Base-by-base conservation (phyloP, 2,329 filamentous ascomycete species). In the Trichoderma pleuroti region DNA sequence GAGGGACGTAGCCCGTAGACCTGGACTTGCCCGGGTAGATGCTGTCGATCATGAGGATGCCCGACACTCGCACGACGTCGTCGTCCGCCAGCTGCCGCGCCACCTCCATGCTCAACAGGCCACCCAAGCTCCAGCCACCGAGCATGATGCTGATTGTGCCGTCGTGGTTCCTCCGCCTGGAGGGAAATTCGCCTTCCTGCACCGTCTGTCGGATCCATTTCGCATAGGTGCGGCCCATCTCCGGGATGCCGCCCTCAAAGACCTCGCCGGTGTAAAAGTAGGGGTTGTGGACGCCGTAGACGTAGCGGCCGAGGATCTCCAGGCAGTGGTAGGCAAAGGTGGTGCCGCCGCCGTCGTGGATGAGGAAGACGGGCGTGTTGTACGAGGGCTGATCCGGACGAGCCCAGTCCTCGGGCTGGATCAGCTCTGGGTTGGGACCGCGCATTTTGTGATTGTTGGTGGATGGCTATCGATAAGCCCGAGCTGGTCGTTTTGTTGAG, bases 271-370 rank as follows among this genome's bases (percentile, higher is more conserved):
- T 81, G 72, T 81, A 77, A 74, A 87, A 88, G 71, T 81, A 80
- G 5, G 87, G 85, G 76, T 90, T 90, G 71, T 82, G 78, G 69
- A 90, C 86, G 65, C 83, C 87, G 72, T 85, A 88, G 46, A 88
- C 77, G 21, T 81, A 78, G 6, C 88, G 85, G 39, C 79, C 77
- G 26, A 89, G 79, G 1, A 81, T 75, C 21, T 84, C 81, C 5
- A 90, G 81, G 72, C 84, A 85, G 77, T 87, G 83, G 76, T 90
- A 90, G 73, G 82, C 83, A 75, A 87, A 88, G 3, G 84, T 85
- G 2, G 87, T 90, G 75, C 88, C 88, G 73, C 88, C 87, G 73
- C 88, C 88, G 72, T 90, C 88, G 78, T 90, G 88, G 49, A 89
- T 80, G 56, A 90, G 82, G 70, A 90, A 80, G 60, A 88, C 79